These are phyloP conservation scores for Boletus vermiculosoides DNA, from an alignment of 768 basidiomycete species.

Conservation along the genomic window DNA sequence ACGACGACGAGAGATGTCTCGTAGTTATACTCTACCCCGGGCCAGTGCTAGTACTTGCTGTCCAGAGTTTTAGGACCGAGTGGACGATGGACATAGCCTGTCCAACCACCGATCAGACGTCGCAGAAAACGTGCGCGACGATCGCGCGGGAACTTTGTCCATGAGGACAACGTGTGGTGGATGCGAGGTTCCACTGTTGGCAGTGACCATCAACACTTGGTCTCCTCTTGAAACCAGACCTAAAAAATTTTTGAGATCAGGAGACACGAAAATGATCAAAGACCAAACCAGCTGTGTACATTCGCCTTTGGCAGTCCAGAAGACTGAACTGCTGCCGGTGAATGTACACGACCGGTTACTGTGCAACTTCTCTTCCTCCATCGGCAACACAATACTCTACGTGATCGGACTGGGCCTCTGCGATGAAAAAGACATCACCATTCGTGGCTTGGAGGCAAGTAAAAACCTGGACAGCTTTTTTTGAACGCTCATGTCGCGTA, in stretches of 20 bases:
- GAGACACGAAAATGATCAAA: no score
- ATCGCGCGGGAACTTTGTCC: neutral
- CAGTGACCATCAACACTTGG: no score
- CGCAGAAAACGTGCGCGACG: no score
- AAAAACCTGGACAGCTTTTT: neutral
- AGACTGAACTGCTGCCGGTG: no score
- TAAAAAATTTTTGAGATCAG: no score
- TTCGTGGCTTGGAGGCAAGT: slow-evolving; percentile 82
- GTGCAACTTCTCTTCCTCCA: neutral
- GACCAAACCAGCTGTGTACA: no score
- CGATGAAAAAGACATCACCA: slow-evolving; percentile 93
- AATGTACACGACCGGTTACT: no score
- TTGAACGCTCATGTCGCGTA: neutral
- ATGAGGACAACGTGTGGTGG: neutral
- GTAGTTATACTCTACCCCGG: slow-evolving; percentile 9
- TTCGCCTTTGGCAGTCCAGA: no score
- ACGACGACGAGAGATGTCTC: neutral
- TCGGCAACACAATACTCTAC: slow-evolving; percentile 82
- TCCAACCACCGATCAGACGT: no score
- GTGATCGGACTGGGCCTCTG: slow-evolving; percentile 91
- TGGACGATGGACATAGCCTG: neutral
- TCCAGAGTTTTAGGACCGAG: no score
- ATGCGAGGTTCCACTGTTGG: neutral
- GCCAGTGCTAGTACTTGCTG: neutral
- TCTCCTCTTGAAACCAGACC: no score